These are phyloP conservation scores for Fusarium pseudonygamai DNA, from an alignment of 2,329 filamentous ascomycete genomes.

Conservation along the genomic window DNA sequence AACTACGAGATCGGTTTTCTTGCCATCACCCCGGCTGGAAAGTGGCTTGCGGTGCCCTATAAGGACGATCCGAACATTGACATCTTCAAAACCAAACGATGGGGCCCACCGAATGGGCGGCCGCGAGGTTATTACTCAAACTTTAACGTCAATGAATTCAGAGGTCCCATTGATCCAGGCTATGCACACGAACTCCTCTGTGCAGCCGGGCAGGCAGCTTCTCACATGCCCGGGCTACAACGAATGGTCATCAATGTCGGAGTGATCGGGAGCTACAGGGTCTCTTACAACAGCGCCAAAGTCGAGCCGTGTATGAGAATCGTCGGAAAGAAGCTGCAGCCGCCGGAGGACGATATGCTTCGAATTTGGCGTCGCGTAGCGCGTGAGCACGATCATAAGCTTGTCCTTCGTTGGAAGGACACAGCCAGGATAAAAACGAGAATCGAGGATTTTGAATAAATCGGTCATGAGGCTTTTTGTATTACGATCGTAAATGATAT, in stretches of 20 bases:
- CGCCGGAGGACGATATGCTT: neutral
- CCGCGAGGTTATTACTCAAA: neutral
- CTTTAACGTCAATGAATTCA: conserved; percentile 1
- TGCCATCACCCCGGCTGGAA: neutral
- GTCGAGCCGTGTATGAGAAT: conserved; percentile 3
- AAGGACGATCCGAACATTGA: neutral
- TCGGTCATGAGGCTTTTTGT: neutral
- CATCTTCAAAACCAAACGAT: neutral
- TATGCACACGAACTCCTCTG: neutral
- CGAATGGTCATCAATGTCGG: neutral
- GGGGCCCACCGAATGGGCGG: neutral
- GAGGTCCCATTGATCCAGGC: conserved; percentile 6
- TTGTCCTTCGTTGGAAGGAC: conserved; percentile 5
- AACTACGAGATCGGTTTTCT: conserved; percentile 4
- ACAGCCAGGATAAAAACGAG: neutral
- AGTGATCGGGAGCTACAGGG: neutral
- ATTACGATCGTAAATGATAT: neutral
- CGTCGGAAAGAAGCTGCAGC: neutral
- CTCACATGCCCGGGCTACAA: neutral
- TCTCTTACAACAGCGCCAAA: neutral
- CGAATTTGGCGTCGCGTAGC: conserved; percentile 5
- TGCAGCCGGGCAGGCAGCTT: neutral
- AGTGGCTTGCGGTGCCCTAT: neutral
- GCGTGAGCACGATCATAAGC: neutral
- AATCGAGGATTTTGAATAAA: neutral